Evolutionary conservation across 1,284 basidiomycete genomes (phyloP).

Genomic region (Vanrija sp.): DNA sequence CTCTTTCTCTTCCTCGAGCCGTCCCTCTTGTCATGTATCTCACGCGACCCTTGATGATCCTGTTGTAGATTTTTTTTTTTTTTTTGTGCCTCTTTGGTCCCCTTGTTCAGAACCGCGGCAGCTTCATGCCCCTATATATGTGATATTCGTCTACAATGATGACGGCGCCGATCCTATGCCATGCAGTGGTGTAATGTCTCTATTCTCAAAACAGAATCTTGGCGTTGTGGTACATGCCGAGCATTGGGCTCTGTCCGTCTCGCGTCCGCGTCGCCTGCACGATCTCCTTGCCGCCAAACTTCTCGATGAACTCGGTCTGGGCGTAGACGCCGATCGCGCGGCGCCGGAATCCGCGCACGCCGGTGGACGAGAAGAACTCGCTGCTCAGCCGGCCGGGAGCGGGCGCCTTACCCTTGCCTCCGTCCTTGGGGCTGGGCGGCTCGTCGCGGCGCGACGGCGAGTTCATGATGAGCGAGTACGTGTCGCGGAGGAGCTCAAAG

Average conservation of each 20-base stretch:
- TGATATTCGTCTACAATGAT: no score
- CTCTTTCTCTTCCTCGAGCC: no score
- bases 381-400: slow-evolving; percentile 3
- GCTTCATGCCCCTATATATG: no score
- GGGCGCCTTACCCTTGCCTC: slow-evolving; percentile 4
- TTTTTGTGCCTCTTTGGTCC: no score
- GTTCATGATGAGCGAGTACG: slow-evolving; percentile 75
- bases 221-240: slow-evolving; percentile 47
- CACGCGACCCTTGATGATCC: no score
- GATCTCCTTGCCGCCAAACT: slow-evolving; percentile 35
- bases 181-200: background rate
- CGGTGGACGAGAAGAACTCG: slow-evolving; percentile 32
- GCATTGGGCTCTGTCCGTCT: slow-evolving; percentile 44
- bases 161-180: no score
- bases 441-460: slow-evolving; percentile 26
- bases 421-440: background rate
- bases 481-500: slow-evolving; percentile 76
- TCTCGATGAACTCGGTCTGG: slow-evolving; percentile 43
- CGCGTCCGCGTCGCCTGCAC: slow-evolving; percentile 31
- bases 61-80: no score
- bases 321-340: slow-evolving; percentile 38
- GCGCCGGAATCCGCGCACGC: slow-evolving; percentile 37
- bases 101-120: no score
- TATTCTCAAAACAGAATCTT: slow-evolving; percentile 45
- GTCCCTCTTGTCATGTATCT: no score